A percentile compares a stretch with the other conserved stretches of the same genome.
Evolutionary conservation across 2,329 filamentous ascomycete species (phyloP).

Genomic region (Tympanopsis confertula): DNA sequence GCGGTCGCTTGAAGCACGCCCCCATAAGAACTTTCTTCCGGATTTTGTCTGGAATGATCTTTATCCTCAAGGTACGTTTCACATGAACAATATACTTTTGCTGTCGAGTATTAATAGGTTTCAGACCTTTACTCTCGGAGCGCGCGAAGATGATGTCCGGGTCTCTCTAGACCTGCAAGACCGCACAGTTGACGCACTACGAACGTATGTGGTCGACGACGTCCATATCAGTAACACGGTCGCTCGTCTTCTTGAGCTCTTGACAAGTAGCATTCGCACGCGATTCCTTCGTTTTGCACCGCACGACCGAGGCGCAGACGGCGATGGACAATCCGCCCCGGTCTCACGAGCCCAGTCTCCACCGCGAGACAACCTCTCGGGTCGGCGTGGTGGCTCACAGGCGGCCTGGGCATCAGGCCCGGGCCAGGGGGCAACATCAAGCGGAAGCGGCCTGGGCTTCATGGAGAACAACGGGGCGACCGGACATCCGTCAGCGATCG

Average conservation of each 20-base stretch:
- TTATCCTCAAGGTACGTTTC: conserved; percentile 42
- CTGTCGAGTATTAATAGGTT: conserved; percentile 5
- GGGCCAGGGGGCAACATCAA: neutral
- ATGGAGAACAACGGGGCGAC: conserved; percentile 1
- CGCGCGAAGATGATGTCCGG: conserved; percentile 48
- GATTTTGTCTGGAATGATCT: conserved; percentile 52
- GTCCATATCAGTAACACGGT: conserved; percentile 53
- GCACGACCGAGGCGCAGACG: conserved; percentile 29
- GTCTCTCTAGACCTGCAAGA: conserved; percentile 46
- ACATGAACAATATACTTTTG: neutral
- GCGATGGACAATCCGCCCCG: conserved; percentile 14
- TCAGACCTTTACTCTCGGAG: conserved; percentile 49
- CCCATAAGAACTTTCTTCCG: conserved; percentile 54
- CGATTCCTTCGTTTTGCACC: conserved; percentile 45
- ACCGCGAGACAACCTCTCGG: conserved; percentile 14
- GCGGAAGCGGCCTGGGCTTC: neutral
- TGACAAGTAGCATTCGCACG: conserved; percentile 44
- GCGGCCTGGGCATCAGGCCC: neutral
- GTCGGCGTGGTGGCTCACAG: neutral
- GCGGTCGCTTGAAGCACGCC: conserved; percentile 46
- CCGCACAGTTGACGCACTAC: conserved; percentile 42
- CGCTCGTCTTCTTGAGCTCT: conserved; percentile 44
- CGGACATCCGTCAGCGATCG: conserved; percentile 13
- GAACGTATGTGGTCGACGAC: conserved; percentile 51
- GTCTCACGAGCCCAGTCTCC: conserved; percentile 22